Evolutionary conservation across 1,284 basidiomycete species (phyloP), one percentile per base, ranked within the genome.

Genomic region (Trichosporon coremiiforme): DNA sequence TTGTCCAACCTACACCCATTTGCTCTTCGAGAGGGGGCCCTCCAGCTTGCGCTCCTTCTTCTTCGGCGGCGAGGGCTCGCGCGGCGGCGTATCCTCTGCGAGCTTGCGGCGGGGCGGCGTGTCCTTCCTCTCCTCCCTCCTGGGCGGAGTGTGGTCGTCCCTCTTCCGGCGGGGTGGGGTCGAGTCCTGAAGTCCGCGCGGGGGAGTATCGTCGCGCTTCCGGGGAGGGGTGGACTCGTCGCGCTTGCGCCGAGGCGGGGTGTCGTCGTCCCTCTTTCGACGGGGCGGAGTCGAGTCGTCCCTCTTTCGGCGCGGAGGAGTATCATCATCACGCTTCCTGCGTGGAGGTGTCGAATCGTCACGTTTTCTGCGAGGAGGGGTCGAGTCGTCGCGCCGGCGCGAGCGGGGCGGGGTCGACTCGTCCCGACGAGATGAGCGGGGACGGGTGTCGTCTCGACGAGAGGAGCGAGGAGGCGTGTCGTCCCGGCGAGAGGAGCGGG

Each of bases 1-100:
- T 12, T 10, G 6, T 12, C 33, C 15, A 10, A 65, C 47, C 45
- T 53, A 74, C n/a, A 70, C 73, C 73, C 73, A 74, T 45, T 47
- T 64, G 65, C 70, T 71, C 53, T 57, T 55, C 10, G 70, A 63
- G 45, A 74, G 67, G 12, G 70, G 69, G 5, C 70, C 73, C 12
- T 68, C 70, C 7, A 69, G 36, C 70, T 73, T 73, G 35, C 68
- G 69, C 35, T 67, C 29, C 60, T 55, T 60, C 57, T 60, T 60
- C 31, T 60, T 31, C 29, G 7, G 29, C 29, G 57, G 57, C 31
- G 41, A 45, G 41, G 41, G 29, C 31, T 68, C 62, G 17, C 20
- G 29, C 13, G 47, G 50, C 15, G 47, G 35, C 50, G 50, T 65
- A 6, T 66, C 65, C 45, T 70, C 38, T 4, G 25, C n/a, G 45